Conservation (phyloP, 345 rosid genomes). For the Hibiscus syriacus region DNA sequence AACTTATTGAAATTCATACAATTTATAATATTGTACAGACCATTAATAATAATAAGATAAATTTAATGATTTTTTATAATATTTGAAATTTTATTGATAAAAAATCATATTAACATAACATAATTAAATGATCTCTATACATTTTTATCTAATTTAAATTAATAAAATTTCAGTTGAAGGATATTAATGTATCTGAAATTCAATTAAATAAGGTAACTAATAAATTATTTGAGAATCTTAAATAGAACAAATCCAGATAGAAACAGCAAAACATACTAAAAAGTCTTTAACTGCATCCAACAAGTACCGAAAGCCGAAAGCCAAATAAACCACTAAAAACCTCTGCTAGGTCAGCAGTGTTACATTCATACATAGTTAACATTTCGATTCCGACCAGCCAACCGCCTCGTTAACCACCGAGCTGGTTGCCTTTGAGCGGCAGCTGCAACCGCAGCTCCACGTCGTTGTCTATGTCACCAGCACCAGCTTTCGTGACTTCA, state of each 20-base stretch:
- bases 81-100: no score
- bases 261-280: neutral
- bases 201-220: no score
- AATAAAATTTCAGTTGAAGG: no score
- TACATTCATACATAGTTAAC: neutral
- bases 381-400: neutral
- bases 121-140: no score
- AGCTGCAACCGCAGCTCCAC: conserved; percentile 23
- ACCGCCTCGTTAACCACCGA: neutral
- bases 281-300: neutral
- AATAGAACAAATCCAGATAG: neutral
- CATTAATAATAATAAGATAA: no score
- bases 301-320: neutral
- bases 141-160: no score
- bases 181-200: no score
- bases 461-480: conserved; percentile 11
- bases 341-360: neutral
- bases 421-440: neutral
- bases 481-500: neutral
- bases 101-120: no score
- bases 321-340: neutral
- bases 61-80: no score
- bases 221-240: neutral
- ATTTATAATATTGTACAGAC: no score
- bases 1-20: no score